Base-by-base conservation (phyloP, 2,329 filamentous ascomycete genomes). In the Neopestalotiopsis clavispora region DNA sequence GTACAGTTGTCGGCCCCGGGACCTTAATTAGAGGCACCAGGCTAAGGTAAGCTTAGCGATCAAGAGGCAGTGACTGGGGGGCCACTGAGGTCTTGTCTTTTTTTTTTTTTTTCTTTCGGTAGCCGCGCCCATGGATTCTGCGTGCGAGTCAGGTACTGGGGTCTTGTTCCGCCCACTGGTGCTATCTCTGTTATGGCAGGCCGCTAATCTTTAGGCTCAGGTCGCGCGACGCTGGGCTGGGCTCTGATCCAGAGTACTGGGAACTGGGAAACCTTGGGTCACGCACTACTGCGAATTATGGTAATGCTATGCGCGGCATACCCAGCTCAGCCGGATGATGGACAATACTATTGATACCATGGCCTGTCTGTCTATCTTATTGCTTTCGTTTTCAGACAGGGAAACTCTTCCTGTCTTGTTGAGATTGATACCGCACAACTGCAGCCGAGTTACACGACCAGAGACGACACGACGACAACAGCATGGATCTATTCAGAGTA, bases 11-110 rank as follows among this genome's bases (percentile, higher is more conserved):
- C n/a, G 6, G 6, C n/a, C 45, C 45, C 45, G 45, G 45, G 45
- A 52, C 45, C 45, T 52, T 52, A 42, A 62, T 62, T 62, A 59
- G 30, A 59, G 23, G 57, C 57, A 28, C 23, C 57, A 23, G 30
- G 57, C 30, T 52, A 52, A 52, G 45, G 45, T 52, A 52, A 52
- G 45, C 45, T 52, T 52, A 23, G 45, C 45, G 45, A 52, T n/a
- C 7, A 52, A 38, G 34, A 38, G 34, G 34, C 34, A 38, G 6
- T 28, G 23, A 28, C 23, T 28, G 23, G 23, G 23, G 23, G 23
- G 23, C 23, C 23, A 28, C 23, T 28, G 23, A 28, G 23, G 23
- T 28, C 23, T 28, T 28, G 23, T 28, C 42, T 49, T 49, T n/a
- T 49, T 49, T 45, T n/a, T 45, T 45, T 17, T 49, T 49, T n/a